Base-by-base conservation (phyloP, 1,284 basidiomycete genomes). In the Golubevia pallescens region DNA sequence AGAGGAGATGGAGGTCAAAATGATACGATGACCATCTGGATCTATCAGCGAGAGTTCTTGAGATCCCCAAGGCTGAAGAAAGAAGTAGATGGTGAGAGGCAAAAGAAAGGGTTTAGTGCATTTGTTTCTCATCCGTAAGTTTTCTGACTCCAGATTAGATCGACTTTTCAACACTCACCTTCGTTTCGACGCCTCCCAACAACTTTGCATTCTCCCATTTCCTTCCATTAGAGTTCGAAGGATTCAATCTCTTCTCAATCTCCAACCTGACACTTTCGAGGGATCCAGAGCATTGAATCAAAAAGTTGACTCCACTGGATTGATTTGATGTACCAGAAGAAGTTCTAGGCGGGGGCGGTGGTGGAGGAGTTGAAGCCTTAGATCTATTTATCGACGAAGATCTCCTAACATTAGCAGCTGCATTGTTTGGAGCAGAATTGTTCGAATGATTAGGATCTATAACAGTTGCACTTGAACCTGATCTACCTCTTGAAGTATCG, bases 41-140 rank as follows among this genome's bases (percentile, higher is more conserved):
- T 71, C 71, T 21, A 65, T 67, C 32, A 74, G 57, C 13, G 68
- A 70, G 57, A 74, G 62, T 66, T 74, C 71, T 60, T 74, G 71
- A 34, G 69, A 63, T n/a, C 68, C 57, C 69, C 71, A 71, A 16
- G 67, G 61, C 6, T 65, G 58, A 34, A 5, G n/a, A 58, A 7
- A n/a, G 57, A 28, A 10, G 10, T 38, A 5, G 34, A 38, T 38
- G 3, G 3, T 38, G 34, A 10, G 3, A 4, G 10, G 34, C 34
- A 10, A 38, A 38, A 38, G 34, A n/a, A n/a, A n/a, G n/a, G n/a
- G n/a, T n/a, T n/a, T n/a, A n/a, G n/a, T n/a, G n/a, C n/a, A n/a
- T n/a, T n/a, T n/a, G n/a, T n/a, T n/a, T n/a, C n/a, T n/a, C n/a
- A n/a, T n/a, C n/a, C n/a, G n/a, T n/a, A n/a, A n/a, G n/a, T n/a